Evolutionary conservation across 352 stramenopile genomes (phyloP).

Genomic region (Phytopythium litorale): DNA sequence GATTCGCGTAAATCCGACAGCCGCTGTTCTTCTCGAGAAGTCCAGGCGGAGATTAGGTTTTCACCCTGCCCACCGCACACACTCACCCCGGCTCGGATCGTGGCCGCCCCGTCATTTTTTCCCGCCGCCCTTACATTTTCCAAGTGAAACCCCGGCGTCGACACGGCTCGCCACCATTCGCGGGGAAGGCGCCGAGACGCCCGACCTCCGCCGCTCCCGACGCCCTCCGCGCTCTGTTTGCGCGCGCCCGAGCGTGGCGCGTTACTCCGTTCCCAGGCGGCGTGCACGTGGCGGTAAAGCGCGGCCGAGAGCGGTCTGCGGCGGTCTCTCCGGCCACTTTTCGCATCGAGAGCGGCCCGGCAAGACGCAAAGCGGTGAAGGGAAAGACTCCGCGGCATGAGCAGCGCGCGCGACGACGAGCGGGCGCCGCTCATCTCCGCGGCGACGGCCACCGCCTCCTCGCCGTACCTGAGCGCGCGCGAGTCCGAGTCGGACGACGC

Average conservation of each 20-base stretch:
- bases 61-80: not conserved
- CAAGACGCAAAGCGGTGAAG: not conserved
- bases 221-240: not conserved
- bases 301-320: too few species aligned
- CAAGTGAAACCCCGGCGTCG: not conserved
- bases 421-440: slow-evolving; percentile 32
- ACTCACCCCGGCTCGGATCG: not conserved
- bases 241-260: not conserved
- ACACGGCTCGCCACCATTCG: not conserved
- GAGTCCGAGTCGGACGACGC: not conserved
- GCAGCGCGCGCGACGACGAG: slow-evolving; percentile 17
- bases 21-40: not conserved
- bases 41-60: not conserved
- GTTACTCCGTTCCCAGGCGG: not conserved
- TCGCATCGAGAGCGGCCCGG: not conserved
- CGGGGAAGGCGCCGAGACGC: not conserved
- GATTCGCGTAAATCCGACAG: slow-evolving; percentile 2
- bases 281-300: not conserved
- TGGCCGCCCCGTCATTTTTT: not conserved
- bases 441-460: not conserved
- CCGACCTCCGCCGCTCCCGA: not conserved
- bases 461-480: not conserved
- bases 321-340: not conserved
- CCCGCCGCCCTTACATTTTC: not conserved
- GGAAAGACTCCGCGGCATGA: not conserved